phyloP scores from a whole-genome alignment of 805 yeast genomes.

The Wickerhamiella hasegawae region DNA sequence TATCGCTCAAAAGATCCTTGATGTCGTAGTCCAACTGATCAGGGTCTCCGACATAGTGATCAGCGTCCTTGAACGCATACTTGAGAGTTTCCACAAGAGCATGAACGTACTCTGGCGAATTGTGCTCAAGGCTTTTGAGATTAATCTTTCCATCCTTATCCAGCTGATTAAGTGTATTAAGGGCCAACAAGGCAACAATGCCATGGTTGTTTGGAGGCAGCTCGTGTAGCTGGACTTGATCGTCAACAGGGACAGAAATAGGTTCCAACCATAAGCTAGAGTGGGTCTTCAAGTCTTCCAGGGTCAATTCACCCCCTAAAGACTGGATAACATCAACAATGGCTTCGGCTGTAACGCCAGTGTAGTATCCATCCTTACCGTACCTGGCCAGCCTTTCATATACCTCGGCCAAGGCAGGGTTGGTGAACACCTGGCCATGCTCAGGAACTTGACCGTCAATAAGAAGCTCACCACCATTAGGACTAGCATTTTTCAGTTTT shows the following conservation, averaged over 20 bases:
- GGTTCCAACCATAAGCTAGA: slow-evolving; percentile 52
- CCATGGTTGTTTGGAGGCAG: slow-evolving; percentile 82
- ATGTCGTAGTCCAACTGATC: slow-evolving; percentile 23
- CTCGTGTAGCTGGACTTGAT: slow-evolving; percentile 52
- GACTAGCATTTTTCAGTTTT: slow-evolving; percentile 24
- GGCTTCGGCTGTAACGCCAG: slow-evolving; percentile 52
- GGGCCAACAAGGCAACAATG: slow-evolving; percentile 51
- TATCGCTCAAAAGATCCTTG: slow-evolving; percentile 29
- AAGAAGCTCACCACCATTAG: slow-evolving; percentile 22
- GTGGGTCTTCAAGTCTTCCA: slow-evolving; percentile 42
- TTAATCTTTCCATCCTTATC: slow-evolving; percentile 29
- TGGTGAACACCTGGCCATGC: slow-evolving; percentile 42
- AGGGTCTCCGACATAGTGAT: slow-evolving; percentile 54
- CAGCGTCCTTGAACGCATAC: slow-evolving; percentile 58
- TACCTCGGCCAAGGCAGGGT: slow-evolving; percentile 36
- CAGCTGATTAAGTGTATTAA: slow-evolving; percentile 48
- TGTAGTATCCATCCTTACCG: slow-evolving; percentile 55
- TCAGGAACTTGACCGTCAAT: slow-evolving; percentile 31
- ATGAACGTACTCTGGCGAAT: slow-evolving; percentile 57
- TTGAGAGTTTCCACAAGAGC: slow-evolving; percentile 55
- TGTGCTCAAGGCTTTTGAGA: slow-evolving; percentile 31
- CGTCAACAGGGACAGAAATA: slow-evolving; percentile 28
- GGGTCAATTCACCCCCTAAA: slow-evolving; percentile 40
- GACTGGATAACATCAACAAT: slow-evolving; percentile 37
- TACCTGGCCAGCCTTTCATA: slow-evolving; percentile 33